A percentile compares a stretch with the other conserved stretches of the same genome.
Evolutionary conservation across 306 rosid genomes (phyloP).

Genomic region (Hippophae tibetana): DNA sequence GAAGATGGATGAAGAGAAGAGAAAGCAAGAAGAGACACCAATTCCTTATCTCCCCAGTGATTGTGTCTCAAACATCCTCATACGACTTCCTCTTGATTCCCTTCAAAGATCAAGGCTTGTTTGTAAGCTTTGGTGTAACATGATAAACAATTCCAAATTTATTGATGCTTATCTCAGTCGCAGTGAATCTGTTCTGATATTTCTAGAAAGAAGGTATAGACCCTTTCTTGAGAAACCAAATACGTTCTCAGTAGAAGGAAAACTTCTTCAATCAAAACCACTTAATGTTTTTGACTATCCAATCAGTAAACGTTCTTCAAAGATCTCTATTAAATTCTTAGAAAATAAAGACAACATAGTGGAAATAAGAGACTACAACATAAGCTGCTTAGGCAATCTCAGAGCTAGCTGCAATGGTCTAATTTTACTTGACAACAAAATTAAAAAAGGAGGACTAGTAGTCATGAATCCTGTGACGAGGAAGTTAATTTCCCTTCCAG

Average conservation of each 20-base stretch:
- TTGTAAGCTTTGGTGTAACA: slow-evolving; percentile 36
- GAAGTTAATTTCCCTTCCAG: slow-evolving; percentile 32
- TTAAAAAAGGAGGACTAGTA: slow-evolving; percentile 34
- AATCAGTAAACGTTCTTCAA: background rate
- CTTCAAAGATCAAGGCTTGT: slow-evolving; percentile 40
- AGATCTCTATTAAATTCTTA: slow-evolving; percentile 21
- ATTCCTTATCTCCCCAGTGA: slow-evolving; percentile 35
- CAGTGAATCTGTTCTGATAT: slow-evolving; percentile 41
- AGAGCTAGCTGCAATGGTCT: slow-evolving; percentile 43
- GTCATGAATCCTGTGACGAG: slow-evolving; percentile 46
- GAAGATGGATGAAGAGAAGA: slow-evolving; percentile 27
- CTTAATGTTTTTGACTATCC: slow-evolving; percentile 20
- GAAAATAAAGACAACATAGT: slow-evolving; percentile 22
- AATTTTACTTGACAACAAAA: slow-evolving; percentile 32
- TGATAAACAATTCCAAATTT: slow-evolving; percentile 25
- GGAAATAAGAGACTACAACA: slow-evolving; percentile 23
- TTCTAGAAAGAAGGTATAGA: background rate
- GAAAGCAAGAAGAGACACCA: slow-evolving; percentile 18
- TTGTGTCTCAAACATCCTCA: slow-evolving; percentile 33
- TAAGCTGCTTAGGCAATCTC: slow-evolving; percentile 28
- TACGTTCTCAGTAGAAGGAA: slow-evolving; percentile 29
- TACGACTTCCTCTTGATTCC: slow-evolving; percentile 38
- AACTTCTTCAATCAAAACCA: slow-evolving; percentile 15
- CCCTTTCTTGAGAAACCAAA: slow-evolving; percentile 12
- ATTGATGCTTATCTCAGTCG: slow-evolving; percentile 26